phyloP scores from a whole-genome alignment of 2,329 filamentous ascomycete genomes.

The Cylindrodendrum hubeiense region DNA sequence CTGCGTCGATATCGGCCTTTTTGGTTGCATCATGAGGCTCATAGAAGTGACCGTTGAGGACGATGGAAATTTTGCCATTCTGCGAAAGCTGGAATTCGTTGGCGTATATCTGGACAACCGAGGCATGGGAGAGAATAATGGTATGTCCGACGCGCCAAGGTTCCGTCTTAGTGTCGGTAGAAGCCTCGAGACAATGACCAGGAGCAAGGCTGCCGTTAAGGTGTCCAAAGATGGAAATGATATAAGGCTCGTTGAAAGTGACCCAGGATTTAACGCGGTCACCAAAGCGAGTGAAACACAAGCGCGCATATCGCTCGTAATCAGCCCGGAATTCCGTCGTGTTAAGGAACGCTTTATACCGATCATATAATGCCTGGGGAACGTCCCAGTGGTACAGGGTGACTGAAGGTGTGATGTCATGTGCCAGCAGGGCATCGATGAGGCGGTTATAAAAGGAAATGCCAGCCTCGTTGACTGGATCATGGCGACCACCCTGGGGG shows the following conservation, averaged over 20 bases:
- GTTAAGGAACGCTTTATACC: slow-evolving; percentile 41
- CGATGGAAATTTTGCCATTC: slow-evolving; percentile 33
- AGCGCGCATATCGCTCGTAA: slow-evolving; percentile 41
- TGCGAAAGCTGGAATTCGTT: slow-evolving; percentile 30
- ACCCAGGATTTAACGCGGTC: slow-evolving; percentile 46
- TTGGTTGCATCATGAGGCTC: slow-evolving; percentile 31
- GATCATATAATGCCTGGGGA: slow-evolving; percentile 41
- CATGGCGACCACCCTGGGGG: slow-evolving; percentile 69
- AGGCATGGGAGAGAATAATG: slow-evolving; percentile 34
- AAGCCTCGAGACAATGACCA: slow-evolving; percentile 15
- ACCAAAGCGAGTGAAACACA: slow-evolving; percentile 50
- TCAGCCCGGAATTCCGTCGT: slow-evolving; percentile 34
- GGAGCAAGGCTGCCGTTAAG: slow-evolving; percentile 37
- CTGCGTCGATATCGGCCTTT: slow-evolving; percentile 27
- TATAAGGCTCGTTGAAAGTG: slow-evolving; percentile 47
- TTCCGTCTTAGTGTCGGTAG: slow-evolving; percentile 36
- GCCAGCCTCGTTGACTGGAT: slow-evolving; percentile 70
- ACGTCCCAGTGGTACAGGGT: slow-evolving; percentile 24
- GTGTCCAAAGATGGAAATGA: slow-evolving; percentile 40
- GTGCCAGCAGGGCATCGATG: slow-evolving; percentile 65
- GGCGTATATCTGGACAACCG: slow-evolving; percentile 27
- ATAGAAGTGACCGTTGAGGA: slow-evolving; percentile 39
- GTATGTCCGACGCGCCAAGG: slow-evolving; percentile 31
- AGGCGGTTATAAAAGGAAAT: slow-evolving; percentile 68
- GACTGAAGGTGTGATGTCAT: slow-evolving; percentile 62